Base-by-base conservation (phyloP, 2,329 filamentous ascomycete genomes). In the Pseudogymnoascus sp. region DNA sequence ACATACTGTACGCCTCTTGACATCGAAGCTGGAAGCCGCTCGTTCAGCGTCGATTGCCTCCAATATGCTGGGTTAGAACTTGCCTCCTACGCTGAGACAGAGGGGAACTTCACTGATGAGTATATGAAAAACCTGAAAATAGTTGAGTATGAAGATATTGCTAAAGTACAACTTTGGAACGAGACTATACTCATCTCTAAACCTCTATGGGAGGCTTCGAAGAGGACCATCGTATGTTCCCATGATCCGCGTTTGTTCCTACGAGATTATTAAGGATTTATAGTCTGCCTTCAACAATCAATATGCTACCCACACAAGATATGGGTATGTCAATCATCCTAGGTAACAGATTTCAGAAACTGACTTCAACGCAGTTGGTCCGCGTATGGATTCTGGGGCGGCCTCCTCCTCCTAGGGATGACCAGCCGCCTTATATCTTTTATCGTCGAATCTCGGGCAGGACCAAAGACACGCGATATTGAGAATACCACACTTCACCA, bases 211-310 rank as follows among this genome's bases (percentile, higher is more conserved):
- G 35, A 41, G 12, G n/a, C 30, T 37, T 36, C 58, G n/a, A 20
- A 41, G 9, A 60, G 35, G 39, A 60, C 58, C 6, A 33, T 41
- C 18, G 58, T 60, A 50, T 33, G 58, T 28, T 35, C 14, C 37
- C 18, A 38, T 58, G 20, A 15, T 30, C 37, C 9, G 14, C 36
- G 15, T 60, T 22, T 41, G 6, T 41, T 25, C 18, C 18, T 15
- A n/a, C 33, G 25, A 20, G 35, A 7, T 30, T 28, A 41, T 41
- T 33, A 58, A 22, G 4, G 14, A 14, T 20, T 6, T 18, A 50
- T 39, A 60, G 58, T 43, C 11, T 36, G 38, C 38, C 30, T 60
- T 60, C 18, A n/a, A 60, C 38, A 41, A 41, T 57, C 28, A 41
- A 53, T 53, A 60, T 53, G 18, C 30, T 28, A 25, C 11, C 33